These are phyloP conservation scores for Intubia oerlemansii DNA, from an alignment of 2,329 filamentous ascomycete genomes.

Conservation along the genomic window DNA sequence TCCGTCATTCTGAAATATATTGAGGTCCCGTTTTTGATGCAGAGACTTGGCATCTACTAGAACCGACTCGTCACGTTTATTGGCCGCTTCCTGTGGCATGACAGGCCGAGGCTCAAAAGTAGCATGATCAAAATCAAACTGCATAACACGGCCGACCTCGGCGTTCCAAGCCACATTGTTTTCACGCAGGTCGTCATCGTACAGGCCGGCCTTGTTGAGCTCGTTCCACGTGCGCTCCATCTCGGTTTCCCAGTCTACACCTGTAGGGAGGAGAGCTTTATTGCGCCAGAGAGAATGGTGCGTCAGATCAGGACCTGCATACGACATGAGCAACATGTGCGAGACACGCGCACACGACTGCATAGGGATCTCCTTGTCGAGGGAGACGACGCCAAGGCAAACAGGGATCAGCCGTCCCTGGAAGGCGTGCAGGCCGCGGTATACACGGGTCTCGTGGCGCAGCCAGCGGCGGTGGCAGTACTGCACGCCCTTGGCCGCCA, in stretches of 20 bases:
- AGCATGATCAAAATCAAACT: conserved; percentile 2
- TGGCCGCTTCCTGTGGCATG: too few species aligned
- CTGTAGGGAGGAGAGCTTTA: background rate
- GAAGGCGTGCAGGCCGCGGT: background rate
- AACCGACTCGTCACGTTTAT: too few species aligned
- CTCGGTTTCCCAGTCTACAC: background rate
- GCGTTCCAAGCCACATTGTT: conserved; percentile 2
- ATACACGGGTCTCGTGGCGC: background rate
- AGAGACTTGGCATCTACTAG: too few species aligned
- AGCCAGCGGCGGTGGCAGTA: background rate
- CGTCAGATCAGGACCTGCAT: background rate
- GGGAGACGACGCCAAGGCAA: background rate
- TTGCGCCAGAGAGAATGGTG: background rate
- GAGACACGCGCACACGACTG: background rate
- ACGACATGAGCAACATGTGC: conserved; percentile 2
- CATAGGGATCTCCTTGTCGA: conserved; percentile 1
- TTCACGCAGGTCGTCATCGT: background rate
- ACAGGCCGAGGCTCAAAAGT: too few species aligned
- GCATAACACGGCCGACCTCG: conserved; percentile 1
- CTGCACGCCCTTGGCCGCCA: conserved; percentile 2
- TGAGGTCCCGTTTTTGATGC: too few species aligned
- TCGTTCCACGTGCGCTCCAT: background rate
- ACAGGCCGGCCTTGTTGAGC: background rate
- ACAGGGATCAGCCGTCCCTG: conserved; percentile 2
- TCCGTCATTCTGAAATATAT: too few species aligned